Evolutionary conservation across 2,329 filamentous ascomycete genomes (phyloP).

Genomic region (Ophiostoma tasmaniense): DNA sequence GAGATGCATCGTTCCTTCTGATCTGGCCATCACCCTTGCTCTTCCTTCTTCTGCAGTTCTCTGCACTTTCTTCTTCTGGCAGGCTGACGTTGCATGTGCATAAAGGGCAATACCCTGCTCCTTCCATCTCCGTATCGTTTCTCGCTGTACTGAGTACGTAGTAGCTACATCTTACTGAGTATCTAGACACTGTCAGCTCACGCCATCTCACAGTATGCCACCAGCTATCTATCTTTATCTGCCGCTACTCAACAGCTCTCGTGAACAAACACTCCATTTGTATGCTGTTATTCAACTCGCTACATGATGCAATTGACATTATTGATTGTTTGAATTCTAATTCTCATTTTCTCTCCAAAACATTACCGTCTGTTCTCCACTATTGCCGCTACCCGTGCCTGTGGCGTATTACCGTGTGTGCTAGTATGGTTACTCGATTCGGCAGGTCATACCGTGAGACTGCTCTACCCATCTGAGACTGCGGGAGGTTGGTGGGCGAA

Average conservation of each 20-base stretch:
- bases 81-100: not conserved
- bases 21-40: not conserved
- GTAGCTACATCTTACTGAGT: no score
- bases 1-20: not conserved
- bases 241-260: no score
- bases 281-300: no score
- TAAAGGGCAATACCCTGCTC: no score
- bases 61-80: not conserved
- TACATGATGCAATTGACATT: not conserved
- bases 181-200: no score
- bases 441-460: slow-evolving; percentile 17
- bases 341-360: no score
- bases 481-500: no score
- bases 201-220: no score
- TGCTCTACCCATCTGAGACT: not conserved
- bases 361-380: not conserved
- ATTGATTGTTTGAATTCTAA: not conserved
- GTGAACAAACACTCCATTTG: no score
- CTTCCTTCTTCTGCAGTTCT: not conserved
- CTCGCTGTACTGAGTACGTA: no score
- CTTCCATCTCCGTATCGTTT: no score
- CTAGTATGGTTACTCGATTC: slow-evolving; percentile 11
- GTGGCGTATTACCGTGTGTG: slow-evolving; percentile 7
- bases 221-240: no score
- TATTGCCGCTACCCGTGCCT: slow-evolving; percentile 8